Evolutionary conservation across 768 basidiomycete genomes (phyloP), one percentile per base, ranked within the genome.

Genomic region (Paxillus ammoniavirescens): DNA sequence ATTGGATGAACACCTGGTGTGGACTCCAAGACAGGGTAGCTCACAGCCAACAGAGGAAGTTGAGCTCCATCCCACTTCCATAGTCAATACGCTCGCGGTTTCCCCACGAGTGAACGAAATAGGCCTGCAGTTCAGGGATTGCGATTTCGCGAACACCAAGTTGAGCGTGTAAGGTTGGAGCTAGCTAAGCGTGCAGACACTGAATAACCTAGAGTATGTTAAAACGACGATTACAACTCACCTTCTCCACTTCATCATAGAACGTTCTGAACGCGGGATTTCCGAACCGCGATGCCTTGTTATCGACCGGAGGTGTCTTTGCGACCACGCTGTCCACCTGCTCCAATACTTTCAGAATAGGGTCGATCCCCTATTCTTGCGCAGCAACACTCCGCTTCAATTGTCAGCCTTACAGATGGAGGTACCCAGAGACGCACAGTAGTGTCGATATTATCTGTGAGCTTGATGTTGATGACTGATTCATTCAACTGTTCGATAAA

Each of bases 21-120:
- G n/a, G 15, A 0, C 13, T 12, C 33, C 36, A 44, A 31, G 13
- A 3, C 6, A 5, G 14, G 8, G 18, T 1, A 10, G 75, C 92
- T 60, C 66, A 97, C 95, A 98, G 66, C 94, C 94, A 98, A 63
- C 95, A 98, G 3, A 98, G 55, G 64, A 98, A 99, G 71, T 98
- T 96, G 42, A 98, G 78, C 66, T 99, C 97, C 96, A 98, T 98
- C 13, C 97, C 97, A 62, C 94, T 97, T n/a, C 97, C 97, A 71
- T 99, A 99, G 71, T 99, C 97, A 50, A 99, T 93, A 8, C 97
- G 77, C 45, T 87, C 82, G 28, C 89, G 76, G 68, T 90, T 97
- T 0, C 97, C 97, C 95, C 95, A 98, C 14, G 86, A 73, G 65
- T 95, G 91, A 36, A 77, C 73, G 64, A 98, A 89, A 67, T 98